Evolutionary conservation across 257 asterid species (phyloP).

Genomic region (Jacaranda mimosifolia): DNA sequence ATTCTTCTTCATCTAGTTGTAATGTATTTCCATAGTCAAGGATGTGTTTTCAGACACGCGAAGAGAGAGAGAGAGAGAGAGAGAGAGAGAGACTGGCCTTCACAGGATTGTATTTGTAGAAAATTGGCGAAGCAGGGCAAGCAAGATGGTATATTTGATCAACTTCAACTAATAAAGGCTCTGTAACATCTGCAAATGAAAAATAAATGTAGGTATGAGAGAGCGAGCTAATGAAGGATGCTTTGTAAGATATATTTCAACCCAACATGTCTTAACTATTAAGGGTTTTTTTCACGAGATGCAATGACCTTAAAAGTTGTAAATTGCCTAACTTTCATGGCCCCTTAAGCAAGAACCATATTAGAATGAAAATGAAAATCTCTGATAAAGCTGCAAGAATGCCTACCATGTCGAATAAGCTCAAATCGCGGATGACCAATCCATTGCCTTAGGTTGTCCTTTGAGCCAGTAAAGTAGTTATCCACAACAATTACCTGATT

Average conservation of each 20-base stretch:
- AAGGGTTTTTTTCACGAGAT: background rate
- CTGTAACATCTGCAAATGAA: constrained; percentile 79
- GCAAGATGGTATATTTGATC: constrained; percentile 98
- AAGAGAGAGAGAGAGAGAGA: no score
- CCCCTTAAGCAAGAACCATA: background rate
- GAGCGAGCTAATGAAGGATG: background rate
- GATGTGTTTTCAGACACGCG: no score
- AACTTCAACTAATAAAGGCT: constrained; percentile 84
- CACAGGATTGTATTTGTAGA: constrained; percentile 96
- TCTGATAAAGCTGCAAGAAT: constrained; percentile 9
- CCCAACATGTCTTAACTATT: background rate
- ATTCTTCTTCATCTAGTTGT: no score
- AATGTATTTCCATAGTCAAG: no score
- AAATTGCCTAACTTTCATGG: background rate
- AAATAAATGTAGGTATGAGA: background rate
- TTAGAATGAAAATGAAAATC: background rate
- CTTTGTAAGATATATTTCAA: no score
- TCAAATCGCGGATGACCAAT: constrained; percentile 97
- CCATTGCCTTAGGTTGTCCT: constrained; percentile 93
- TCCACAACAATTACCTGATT: constrained; percentile 88
- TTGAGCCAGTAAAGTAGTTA: constrained; percentile 96
- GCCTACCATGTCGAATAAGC: constrained; percentile 93
- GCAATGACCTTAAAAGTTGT: background rate
- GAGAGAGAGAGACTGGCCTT: constrained; percentile 75
- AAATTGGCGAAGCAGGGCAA: constrained; percentile 99